phyloP scores from a whole-genome alignment of 2,329 filamentous ascomycete species.

The Cadophora luteo-olivacea region DNA sequence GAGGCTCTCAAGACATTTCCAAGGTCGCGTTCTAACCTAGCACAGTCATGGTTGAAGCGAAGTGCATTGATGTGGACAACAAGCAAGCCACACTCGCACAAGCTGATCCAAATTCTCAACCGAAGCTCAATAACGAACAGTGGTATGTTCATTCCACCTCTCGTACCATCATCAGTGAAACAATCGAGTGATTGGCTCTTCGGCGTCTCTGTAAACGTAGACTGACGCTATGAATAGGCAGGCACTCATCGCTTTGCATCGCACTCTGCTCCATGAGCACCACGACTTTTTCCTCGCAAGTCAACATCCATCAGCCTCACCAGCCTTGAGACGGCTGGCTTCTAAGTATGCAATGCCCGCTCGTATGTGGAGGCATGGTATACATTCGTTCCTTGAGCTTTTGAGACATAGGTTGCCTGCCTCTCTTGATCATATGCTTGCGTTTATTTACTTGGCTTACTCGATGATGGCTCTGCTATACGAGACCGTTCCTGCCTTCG shows the following conservation, averaged over 20 bases:
- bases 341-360: slow-evolving; percentile 90
- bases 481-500: slow-evolving; percentile 83
- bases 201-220: too few relatives aligned
- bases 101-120: slow-evolving; percentile 48
- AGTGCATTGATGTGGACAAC: slow-evolving; percentile 84
- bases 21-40: neutral
- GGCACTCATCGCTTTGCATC: slow-evolving; percentile 80
- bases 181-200: neutral
- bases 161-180: neutral
- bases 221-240: too few relatives aligned
- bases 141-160: slow-evolving; percentile 55
- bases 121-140: slow-evolving; percentile 67
- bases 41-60: slow-evolving; percentile 81
- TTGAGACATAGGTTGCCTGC: slow-evolving; percentile 75
- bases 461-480: slow-evolving; percentile 87
- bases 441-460: slow-evolving; percentile 88
- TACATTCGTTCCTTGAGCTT: slow-evolving; percentile 83
- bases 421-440: slow-evolving; percentile 86
- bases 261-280: slow-evolving; percentile 81
- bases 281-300: slow-evolving; percentile 87
- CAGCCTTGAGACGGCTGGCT: slow-evolving; percentile 70
- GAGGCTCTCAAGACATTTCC: neutral
- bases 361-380: slow-evolving; percentile 92
- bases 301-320: slow-evolving; percentile 81
- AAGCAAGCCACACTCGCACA: slow-evolving; percentile 61